Evolutionary conservation across 352 stramenopile species (phyloP), one percentile per base, ranked within the genome.

Genomic region (Globisporangium paroecandrum): DNA sequence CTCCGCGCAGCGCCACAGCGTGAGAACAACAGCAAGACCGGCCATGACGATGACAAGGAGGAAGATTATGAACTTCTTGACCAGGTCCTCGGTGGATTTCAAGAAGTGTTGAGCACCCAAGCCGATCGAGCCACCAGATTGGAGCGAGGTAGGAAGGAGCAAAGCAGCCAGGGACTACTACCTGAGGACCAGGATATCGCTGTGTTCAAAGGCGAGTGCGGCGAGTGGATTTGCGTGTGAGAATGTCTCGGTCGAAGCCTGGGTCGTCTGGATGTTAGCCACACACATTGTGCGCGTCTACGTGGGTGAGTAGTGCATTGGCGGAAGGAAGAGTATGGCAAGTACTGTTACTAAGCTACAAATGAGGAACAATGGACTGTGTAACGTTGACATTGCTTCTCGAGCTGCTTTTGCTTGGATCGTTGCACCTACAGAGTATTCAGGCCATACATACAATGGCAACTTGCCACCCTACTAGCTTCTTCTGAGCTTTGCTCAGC

Each of bases 201-300:
- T 29, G 54, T 59, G 4, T 41, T 38, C 12, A 29, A 41, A 22
- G 54, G 54, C 27, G 54, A 59, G 54, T 41, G 25, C 9, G 54
- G 54, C 27, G 54, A 59, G 15, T 59, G 54, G 54, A 38, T 59
- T 7, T 59, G 54, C 27, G 15, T 59, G 15, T 59, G 36, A 43
- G 12, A 43, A 43, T 9, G 15, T 43, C 12, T 43, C 12, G 12
- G 12, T 43, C 10, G 12, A 4, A 13, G 36, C 9, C 10, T 12
- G 34, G 34, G 15, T 41, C 1, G 36, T 43, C 15, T 43, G 15
- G 15, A 43, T 12, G 10, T 43, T 43, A 18, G 10, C 36, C 36
- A 43, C 10, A 41, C 29, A n/a, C 27, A 32, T 32, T 32, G 2
- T 18, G 25, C 12, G 24, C 51, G 51, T 36, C 12, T 58, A 18